Base-by-base conservation (phyloP, 345 rosid genomes). In the Draba incana region DNA sequence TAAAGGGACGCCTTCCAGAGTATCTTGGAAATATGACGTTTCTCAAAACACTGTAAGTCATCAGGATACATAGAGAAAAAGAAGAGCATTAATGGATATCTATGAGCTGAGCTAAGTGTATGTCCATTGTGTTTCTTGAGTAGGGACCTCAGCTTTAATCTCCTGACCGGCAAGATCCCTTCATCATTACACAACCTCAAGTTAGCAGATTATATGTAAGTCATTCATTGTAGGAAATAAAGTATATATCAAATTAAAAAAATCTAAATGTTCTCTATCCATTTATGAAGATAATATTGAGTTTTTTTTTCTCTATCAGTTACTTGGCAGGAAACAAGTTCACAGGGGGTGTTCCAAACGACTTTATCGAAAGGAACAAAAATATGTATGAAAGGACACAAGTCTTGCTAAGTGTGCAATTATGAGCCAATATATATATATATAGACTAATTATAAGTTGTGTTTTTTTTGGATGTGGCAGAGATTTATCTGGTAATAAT, bases 131-230 rank as follows among this genome's bases (percentile, higher is more conserved):
- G 6, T 30, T 30, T 30, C 33, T 14, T 55, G 9, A 20, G 30
- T 23, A 57, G 31, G 1, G 62, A 57, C 46, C 31, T 57, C 15
- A 57, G 15, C 39, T 57, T 57, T 23, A 57, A 57, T 39, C 62
- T 16, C 15, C 8, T 39, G 5, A 39, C 30, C 31, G 46, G 15
- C 30, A 6, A 57, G 14, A 57, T 57, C 11, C 62, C 62, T 23
- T 57, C 62, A 39, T 57, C 62, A 11, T 20, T 57, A 20, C 11
- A 46, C 30, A 57, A 39, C 13, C 6, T 55, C 3, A 55, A 55
- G 42, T 8, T 31, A 20, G 3, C 31, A 6, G 30, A 57, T 39
- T 57, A 16, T 24, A 39, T 57, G 62, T 56, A 56, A 56, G 61
- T 8, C 24, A 2, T 33, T 30, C 23, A 31, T n/a, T n/a, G 23